Evolutionary conservation across 129 eudicot species (phyloP).

Genomic region (Oenanthe sinensis): DNA sequence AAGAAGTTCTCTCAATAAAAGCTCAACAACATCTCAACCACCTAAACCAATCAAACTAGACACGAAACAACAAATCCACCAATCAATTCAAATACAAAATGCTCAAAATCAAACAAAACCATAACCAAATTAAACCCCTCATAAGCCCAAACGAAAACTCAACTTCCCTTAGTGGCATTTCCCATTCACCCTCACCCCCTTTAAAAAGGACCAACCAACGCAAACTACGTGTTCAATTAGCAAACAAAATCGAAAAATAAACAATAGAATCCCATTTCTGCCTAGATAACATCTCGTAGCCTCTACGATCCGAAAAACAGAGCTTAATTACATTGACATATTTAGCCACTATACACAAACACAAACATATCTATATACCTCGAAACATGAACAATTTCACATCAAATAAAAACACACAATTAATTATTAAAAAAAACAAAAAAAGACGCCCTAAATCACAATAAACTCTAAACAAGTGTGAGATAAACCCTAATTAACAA

Average conservation of each 20-base stretch:
- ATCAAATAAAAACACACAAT: too few relatives aligned
- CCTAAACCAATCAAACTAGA: neutral
- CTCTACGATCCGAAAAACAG: neutral
- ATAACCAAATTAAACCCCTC: too few relatives aligned
- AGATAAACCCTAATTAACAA: neutral
- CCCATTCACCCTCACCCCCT: neutral
- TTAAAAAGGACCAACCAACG: too few relatives aligned
- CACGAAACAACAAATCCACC: neutral
- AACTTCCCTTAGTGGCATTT: neutral
- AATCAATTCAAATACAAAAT: neutral
- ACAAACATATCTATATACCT: neutral
- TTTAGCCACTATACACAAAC: neutral
- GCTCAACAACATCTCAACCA: conserved; percentile 15
- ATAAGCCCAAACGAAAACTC: too few relatives aligned
- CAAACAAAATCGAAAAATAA: neutral
- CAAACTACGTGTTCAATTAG: neutral
- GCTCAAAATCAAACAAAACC: neutral
- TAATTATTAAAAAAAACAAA: too few relatives aligned
- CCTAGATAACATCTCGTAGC: neutral
- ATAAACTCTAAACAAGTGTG: neutral
- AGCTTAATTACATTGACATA: neutral
- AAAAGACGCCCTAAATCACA: neutral
- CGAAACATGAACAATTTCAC: too few relatives aligned
- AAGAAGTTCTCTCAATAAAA: conserved; percentile 5
- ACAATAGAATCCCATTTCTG: neutral